Base-by-base conservation (phyloP, 2,329 filamentous ascomycete genomes). In the Ophiostoma sp. region DNA sequence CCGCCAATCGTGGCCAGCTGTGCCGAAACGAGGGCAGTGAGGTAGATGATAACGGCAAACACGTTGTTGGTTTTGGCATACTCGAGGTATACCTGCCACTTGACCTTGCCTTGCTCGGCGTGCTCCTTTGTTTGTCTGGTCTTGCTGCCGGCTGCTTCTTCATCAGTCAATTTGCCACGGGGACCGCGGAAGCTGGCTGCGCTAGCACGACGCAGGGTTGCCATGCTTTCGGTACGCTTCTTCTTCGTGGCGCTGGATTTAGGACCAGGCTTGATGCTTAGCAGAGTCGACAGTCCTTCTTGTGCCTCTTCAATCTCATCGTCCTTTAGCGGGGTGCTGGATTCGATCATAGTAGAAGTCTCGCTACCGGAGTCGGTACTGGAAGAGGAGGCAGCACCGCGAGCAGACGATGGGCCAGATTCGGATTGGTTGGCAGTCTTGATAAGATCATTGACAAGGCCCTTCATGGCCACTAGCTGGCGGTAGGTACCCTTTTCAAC, bases 21-120 rank as follows among this genome's bases (percentile, higher is more conserved):
- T 8, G 92, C 88, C 41, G 89, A 87, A 69, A 98, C 74, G 63
- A 98, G 83, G 67, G 92, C 87, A 60, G 89, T 63, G 16, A 96
- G 75, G 77, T 98, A 99, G 72, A 97, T 82, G 16, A 79, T 78
- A 8, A 99, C 95, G 12, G 95, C 96, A 68, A 86, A 81, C 16
- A 97, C 79, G 77, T 98, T 97, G 81, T 92, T 97, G 69, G 92
- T 92, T 79, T 92, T 97, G 68, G 95, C 96, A 75, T 99, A 99
- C 79, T 97, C 93, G 18, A 83, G 82, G 76, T 99, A 99, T 41
- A 99, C 94, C 79, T 88, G 85, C 93, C 95, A 98, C 78, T 97
- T 98, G 73, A 99, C 95, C 77, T 98, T 97, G 75, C 95, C 95
- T 79, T 99, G 93, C 77, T 99, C 93, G 2, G 87, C 85, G 73